Evolutionary conservation across 1,284 basidiomycete species (phyloP).

Genomic region (Malassezia slooffiae): DNA sequence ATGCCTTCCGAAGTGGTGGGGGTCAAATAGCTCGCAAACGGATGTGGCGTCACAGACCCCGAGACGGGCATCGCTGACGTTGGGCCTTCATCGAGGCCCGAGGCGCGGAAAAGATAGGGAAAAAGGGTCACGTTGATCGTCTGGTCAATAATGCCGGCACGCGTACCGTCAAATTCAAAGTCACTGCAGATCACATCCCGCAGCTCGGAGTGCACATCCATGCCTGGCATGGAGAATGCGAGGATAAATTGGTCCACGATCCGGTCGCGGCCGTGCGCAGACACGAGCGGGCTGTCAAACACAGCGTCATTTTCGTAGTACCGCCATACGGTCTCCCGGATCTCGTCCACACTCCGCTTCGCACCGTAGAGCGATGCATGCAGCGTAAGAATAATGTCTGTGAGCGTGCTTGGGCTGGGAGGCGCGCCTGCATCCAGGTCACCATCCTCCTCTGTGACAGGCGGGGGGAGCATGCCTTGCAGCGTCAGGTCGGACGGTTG

Average conservation of each 20-base stretch:
- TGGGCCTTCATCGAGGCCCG: too few species aligned
- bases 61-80: too few species aligned
- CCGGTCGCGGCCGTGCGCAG: conserved; percentile 36
- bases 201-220: conserved; percentile 43
- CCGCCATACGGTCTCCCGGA: conserved; percentile 36
- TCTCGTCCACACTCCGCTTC: conserved; percentile 38
- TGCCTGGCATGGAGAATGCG: conserved; percentile 41
- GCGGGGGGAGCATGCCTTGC: not conserved
- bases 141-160: conserved; percentile 47
- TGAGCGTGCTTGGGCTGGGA: conserved; percentile 44
- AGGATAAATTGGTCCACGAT: conserved; percentile 46
- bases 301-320: conserved; percentile 39
- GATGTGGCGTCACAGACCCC: conserved; percentile 43
- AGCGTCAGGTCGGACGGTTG: conserved; percentile 8
- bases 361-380: conserved; percentile 43
- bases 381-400: conserved; percentile 41
- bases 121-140: conserved; percentile 42
- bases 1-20: not conserved
- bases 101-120: conserved; percentile 39
- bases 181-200: conserved; percentile 45
- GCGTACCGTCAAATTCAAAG: conserved; percentile 45
- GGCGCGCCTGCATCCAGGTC: conserved; percentile 24
- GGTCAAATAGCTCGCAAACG: conserved; percentile 30
- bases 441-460: conserved; percentile 4
- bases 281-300: conserved; percentile 41